Base-by-base conservation (phyloP, 805 yeast species). In the Sungouiozyma intestinalis region DNA sequence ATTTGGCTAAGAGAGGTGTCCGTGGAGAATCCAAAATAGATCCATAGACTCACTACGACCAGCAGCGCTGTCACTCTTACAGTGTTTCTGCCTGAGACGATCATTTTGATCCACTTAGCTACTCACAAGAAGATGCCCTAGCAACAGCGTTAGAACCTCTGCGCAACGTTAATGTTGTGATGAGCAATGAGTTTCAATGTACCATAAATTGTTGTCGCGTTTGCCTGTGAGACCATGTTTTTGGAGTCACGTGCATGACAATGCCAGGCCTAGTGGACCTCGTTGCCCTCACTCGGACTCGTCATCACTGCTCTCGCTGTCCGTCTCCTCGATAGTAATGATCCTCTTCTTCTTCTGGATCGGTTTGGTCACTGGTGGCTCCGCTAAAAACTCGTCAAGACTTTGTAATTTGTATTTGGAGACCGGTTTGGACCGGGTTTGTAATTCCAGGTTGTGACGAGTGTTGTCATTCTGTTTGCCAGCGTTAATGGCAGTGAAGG, bases 321-420 rank as follows among this genome's bases (percentile, higher is more conserved):
- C 64, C 20, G 51, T 57, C 44, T 49, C 66, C 45, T 45, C 65
- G 40, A 54, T 51, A n/a, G 51, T 48, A 20, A 45, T 44, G 4
- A 36, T 27, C 24, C 27, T 38, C 35, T 34, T 41, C 52, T 42
- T 47, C 45, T 35, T 42, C 33, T 14, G 44, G 31, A 36, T 41
- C 9, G 16, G 38, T 3, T 38, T 38, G 8, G 50, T 52, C 2
- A 52, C 49, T 16, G 68, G 62, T 13, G 72, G 63, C 45, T 71
- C 71, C 2, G 74, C 81, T 50, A 88, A 79, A 58, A 88, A 88
- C 47, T 88, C 97, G 54, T 88, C 97, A 44, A 88, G 64, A 44
- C 88, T 82, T 58, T 85, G 94, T 33, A 83, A 60, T 45, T 75
- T 73, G 52, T 77, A 80, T 41, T 66, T 69, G 19, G 34, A 35